Evolutionary conservation across 78 protist genomes (phyloP), one percentile per base, ranked within the genome.

Genomic region (Tieghemostelium lacteum): DNA sequence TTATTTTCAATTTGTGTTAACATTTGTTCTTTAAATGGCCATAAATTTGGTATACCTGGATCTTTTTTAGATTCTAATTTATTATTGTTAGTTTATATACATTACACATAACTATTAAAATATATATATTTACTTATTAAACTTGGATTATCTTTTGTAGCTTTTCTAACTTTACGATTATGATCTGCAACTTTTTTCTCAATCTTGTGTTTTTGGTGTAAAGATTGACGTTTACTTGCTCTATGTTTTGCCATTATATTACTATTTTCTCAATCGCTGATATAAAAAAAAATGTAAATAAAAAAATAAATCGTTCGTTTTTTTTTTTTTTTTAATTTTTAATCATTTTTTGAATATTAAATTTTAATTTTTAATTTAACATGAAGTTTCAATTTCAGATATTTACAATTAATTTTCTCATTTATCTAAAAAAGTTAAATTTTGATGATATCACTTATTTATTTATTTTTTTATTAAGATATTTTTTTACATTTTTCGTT

Each of bases 1-100:
- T 40, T 62, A 36, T 52, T 72, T 63, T 92, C 95, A 28, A 86
- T 52, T 80, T 95, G 55, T 10, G 33, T 20, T 58, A 96, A 64
- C 42, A 96, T n/a, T 54, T 96, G 89, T n/a, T 92, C 95, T 73
- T 96, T 96, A 88, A 88, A 95, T 57, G 98, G 98, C 70, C 87
- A 89, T 37, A 95, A 64, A 73, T 95, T 96, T 29, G 99, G 99
- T 16, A 97, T 61, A 55, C 99, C 98, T 19, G 98, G 97, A 40
- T 97, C 99, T 86, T 96, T 96, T 69, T 86, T 94, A 28, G 40
- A 12, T 45, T 49, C 95, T 87, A 55, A 6, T n/a, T 19, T 4
- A 58, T 39, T 2, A 36, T 36, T 52, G 3, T 33, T 52, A 45
- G 19, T 14, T n/a, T 50, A 5, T 26, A 70, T 55, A 70, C 28